Percentiles rank a stretch among this genome's conserved stretches.
Evolutionary conservation across 2,329 filamentous ascomycete genomes (phyloP).

Genomic region (Thelonectria discophora): DNA sequence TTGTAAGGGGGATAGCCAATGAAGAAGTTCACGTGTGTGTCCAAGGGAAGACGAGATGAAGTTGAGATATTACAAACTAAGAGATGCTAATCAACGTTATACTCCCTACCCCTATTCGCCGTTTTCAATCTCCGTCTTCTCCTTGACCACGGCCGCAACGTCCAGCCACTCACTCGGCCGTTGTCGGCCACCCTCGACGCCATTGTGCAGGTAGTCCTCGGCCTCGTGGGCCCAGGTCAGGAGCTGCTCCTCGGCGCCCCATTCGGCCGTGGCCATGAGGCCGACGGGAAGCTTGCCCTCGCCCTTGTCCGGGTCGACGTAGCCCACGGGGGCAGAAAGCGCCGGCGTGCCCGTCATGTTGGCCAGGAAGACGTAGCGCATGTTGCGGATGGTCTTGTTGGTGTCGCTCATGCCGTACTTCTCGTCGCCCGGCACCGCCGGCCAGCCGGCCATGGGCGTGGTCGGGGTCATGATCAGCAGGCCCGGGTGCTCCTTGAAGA

Average conservation of each 20-base stretch:
- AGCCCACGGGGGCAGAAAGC: conserved; percentile 79
- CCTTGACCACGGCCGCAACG: conserved; percentile 52
- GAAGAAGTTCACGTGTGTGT: too few species aligned
- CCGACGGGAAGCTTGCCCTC: conserved; percentile 69
- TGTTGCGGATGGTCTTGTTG: conserved; percentile 76
- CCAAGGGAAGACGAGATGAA: too few species aligned
- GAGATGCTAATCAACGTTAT: not conserved
- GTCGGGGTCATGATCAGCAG: conserved; percentile 84
- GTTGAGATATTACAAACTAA: too few species aligned
- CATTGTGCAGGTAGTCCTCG: conserved; percentile 63
- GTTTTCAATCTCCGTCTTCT: conserved; percentile 26
- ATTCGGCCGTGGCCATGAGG: conserved; percentile 71
- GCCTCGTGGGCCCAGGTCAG: conserved; percentile 67
- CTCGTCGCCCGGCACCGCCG: conserved; percentile 64
- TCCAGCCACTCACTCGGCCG: conserved; percentile 67
- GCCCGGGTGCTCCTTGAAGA: conserved; percentile 77
- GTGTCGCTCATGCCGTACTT: conserved; percentile 79
- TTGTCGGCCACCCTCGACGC: conserved; percentile 57
- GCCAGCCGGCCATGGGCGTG: conserved; percentile 79
- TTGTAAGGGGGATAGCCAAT: conserved; percentile 35
- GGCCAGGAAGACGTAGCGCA: conserved; percentile 87
- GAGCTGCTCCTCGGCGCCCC: conserved; percentile 72
- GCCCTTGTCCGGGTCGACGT: conserved; percentile 65
- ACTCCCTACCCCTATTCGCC: conserved; percentile 4
- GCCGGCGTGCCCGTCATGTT: conserved; percentile 84